phyloP scores from a whole-genome alignment of 768 basidiomycete genomes.

The Phylloporus sp. region DNA sequence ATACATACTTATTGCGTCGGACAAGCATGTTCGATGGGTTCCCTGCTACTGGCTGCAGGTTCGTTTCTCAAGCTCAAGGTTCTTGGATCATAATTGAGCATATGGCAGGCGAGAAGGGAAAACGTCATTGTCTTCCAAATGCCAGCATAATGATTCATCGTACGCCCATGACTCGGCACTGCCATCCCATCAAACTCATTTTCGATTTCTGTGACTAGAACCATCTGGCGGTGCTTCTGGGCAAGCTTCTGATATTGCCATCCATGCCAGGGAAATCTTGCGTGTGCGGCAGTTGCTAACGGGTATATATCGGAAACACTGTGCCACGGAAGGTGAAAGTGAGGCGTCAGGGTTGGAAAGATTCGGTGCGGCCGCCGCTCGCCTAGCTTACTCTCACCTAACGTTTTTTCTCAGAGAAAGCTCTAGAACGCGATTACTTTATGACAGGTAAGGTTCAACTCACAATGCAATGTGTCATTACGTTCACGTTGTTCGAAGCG shows the following conservation, averaged over 20 bases:
- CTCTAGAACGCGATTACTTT: conserved; percentile 93
- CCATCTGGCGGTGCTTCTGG: conserved; percentile 96
- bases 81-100: conserved; percentile 13
- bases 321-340: conserved; percentile 62
- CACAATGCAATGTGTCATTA: conserved; percentile 16
- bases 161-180: conserved; percentile 35
- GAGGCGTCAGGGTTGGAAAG: conserved; percentile 62
- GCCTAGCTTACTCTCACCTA: conserved; percentile 20
- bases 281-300: conserved; percentile 82
- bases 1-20: conserved; percentile 97
- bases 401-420: conserved; percentile 54
- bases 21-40: conserved; percentile 95
- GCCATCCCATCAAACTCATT: conserved; percentile 7
- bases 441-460: conserved; percentile 65
- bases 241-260: conserved; percentile 96
- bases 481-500: conserved; percentile 43
- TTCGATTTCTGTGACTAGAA: conserved; percentile 51
- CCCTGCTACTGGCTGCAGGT: conserved; percentile 84
- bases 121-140: conserved; percentile 88
- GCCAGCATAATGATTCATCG: conserved; percentile 99
- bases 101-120: conserved; percentile 69
- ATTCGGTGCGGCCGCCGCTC: conserved; percentile 57
- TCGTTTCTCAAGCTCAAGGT: conserved; percentile 12
- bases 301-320: conserved; percentile 86
- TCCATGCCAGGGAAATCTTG: conserved; percentile 94